Evolutionary conservation across 163 green algal species (phyloP).

Genomic region (Volvox carteri): DNA sequence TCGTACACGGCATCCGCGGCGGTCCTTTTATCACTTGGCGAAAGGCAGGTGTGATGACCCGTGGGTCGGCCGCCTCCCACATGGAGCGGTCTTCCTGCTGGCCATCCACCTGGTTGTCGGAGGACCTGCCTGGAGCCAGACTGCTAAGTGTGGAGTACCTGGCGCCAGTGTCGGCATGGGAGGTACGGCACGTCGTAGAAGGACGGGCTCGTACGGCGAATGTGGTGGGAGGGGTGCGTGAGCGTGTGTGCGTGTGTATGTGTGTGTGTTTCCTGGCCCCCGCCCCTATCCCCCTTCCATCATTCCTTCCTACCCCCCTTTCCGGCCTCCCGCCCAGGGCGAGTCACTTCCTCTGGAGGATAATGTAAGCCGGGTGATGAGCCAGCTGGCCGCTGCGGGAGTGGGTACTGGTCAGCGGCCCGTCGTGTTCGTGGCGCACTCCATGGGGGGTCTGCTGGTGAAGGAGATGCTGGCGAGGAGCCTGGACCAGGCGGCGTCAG

Average conservation of each 20-base stretch:
- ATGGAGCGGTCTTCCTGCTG: constrained; percentile 73
- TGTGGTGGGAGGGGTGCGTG: too few species aligned
- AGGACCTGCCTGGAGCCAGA: constrained; percentile 77
- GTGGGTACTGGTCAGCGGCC: constrained; percentile 84
- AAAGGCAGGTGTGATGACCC: constrained; percentile 47
- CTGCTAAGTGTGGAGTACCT: constrained; percentile 93
- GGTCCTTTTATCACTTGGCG: constrained; percentile 95
- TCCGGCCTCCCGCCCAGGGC: constrained; percentile 57
- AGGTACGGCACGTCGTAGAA: constrained; percentile 64
- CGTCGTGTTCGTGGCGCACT: constrained; percentile 92
- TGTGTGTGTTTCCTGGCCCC: not conserved
- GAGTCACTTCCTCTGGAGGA: constrained; percentile 83
- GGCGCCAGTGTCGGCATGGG: constrained; percentile 67
- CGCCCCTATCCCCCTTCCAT: not conserved
- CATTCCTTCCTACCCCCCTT: not conserved
- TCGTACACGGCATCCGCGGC: constrained; percentile 95
- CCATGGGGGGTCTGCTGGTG: constrained; percentile 89
- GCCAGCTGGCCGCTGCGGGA: constrained; percentile 87
- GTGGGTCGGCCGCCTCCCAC: constrained; percentile 42
- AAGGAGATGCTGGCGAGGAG: constrained; percentile 69
- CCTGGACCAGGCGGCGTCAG: constrained; percentile 28
- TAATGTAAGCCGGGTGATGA: constrained; percentile 80
- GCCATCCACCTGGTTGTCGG: constrained; percentile 81
- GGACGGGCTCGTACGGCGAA: too few species aligned
- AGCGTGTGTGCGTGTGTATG: not conserved